Base-by-base conservation (phyloP, 2,329 filamentous ascomycete genomes). In the Fusarium torulosum region DNA sequence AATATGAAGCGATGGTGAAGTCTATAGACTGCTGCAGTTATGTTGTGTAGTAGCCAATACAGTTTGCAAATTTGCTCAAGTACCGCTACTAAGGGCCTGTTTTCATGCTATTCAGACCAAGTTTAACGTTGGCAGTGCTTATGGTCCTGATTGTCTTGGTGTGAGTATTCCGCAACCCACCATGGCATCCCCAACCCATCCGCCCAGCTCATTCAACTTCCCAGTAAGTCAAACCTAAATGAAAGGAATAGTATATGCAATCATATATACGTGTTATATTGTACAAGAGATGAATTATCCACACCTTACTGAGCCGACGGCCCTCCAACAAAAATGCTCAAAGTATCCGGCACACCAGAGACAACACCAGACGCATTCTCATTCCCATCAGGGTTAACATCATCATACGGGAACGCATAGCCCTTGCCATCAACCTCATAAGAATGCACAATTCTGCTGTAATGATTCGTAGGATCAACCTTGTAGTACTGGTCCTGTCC, bases 341-440 rank as follows among this genome's bases (percentile, higher is more conserved):
- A 56, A 14, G 47, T 67, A 4, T 72, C 57, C 0, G 74, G 72
- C 11, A 47, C 59, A 1, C 67, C 71, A 2, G 75, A 75, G 17
- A 80, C 72, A 15, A 74, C 61, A 0, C 78, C 79, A 2, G 79
- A 79, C 4, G 85, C 84, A 72, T 90, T 86, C 65, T 82, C 78
- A 27, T 83, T 81, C 19, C 83, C 86, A 60, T 82, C 79, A 0
- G 87, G 84, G 54, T 86, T 85, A 19, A 91, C 89, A 73, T 91
- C 89, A 71, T 91, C 89, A 68, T 90, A 91, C 0, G 89, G 82
- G 72, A 91, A 91, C 1, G 87, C 85, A 72, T 91, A 91, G 0
- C 89, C 89, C 43, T 81, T 79, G 2, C 84, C 83, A 73, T 90
- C 87, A 6, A 83, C 72, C 77, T 90, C 87, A 49, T 86, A 81